Conservation (phyloP, 495 filamentous ascomycete species). For the Podospora pseudoanserina region DNA sequence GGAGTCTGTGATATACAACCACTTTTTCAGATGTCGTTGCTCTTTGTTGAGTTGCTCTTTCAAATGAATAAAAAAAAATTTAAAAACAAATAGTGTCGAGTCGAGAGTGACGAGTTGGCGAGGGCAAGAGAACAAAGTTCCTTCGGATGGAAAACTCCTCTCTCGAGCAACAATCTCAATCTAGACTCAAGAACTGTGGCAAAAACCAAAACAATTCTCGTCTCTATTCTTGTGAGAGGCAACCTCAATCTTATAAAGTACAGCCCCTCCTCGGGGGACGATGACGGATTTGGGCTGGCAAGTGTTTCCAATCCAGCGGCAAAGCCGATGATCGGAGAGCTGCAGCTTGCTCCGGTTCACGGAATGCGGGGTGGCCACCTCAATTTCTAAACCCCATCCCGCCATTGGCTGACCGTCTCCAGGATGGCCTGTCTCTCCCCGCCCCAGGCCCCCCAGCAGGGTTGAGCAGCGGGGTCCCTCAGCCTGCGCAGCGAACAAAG, state of each 20-base stretch:
- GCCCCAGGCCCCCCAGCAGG: neutral
- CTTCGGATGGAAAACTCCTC: neutral
- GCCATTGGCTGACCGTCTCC: constrained; percentile 25
- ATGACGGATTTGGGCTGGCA: neutral
- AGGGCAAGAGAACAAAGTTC: neutral
- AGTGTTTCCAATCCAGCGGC: too few relatives aligned
- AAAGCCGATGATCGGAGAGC: constrained; percentile 32
- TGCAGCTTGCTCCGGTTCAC: constrained; percentile 30
- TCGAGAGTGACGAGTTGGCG: neutral
- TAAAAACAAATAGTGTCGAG: too few relatives aligned
- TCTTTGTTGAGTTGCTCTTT: neutral
- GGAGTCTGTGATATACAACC: neutral
- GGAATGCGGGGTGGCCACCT: constrained; percentile 40
- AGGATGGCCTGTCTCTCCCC: neutral
- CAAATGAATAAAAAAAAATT: too few relatives aligned
- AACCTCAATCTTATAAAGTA: neutral
- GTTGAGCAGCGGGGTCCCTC: neutral
- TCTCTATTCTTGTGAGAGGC: neutral
- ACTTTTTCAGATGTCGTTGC: neutral
- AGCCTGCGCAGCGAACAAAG: neutral
- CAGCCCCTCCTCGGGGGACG: neutral
- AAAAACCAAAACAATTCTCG: neutral
- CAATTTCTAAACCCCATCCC: constrained; percentile 28
- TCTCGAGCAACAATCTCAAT: too few relatives aligned
- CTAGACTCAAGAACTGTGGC: neutral